A percentile compares a stretch with the other conserved stretches of the same genome.
Evolutionary conservation across 768 basidiomycete genomes (phyloP).

Genomic region (Trametes elegans): DNA sequence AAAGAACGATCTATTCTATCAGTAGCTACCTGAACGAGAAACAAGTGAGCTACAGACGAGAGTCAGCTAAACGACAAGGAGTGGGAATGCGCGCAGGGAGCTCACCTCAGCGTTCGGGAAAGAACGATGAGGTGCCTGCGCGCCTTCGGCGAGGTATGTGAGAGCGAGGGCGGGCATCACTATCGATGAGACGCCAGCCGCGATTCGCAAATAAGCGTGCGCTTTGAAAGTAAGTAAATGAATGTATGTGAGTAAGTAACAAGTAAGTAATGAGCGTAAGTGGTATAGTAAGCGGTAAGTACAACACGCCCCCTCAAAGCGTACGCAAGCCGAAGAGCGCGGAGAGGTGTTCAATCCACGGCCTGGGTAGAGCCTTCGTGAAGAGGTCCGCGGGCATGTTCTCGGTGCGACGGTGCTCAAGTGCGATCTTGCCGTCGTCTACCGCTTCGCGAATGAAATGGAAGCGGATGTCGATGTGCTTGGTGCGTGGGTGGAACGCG

Average conservation of each 20-base stretch:
- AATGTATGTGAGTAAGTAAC: not conserved
- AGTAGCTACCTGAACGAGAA: not conserved
- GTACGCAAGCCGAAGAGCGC: not conserved
- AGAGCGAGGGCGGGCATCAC: not conserved
- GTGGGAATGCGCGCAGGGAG: not conserved
- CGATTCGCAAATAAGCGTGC: no score
- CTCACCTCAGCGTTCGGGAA: not conserved
- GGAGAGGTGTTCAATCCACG: not conserved
- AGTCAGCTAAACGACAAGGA: not conserved
- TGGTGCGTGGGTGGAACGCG: conserved; percentile 30
- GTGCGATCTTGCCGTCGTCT: conserved; percentile 1
- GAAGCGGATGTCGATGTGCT: conserved; percentile 37
- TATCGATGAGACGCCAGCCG: not conserved
- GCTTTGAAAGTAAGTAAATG: not conserved
- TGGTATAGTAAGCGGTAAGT: not conserved
- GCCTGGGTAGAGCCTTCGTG: conserved; percentile 31
- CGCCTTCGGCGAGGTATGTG: not conserved
- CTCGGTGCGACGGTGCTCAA: conserved; percentile 8
- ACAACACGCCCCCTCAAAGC: conserved; percentile 19
- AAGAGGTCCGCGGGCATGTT: conserved; percentile 33
- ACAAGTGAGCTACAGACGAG: not conserved
- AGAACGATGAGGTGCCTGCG: not conserved
- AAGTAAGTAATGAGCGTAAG: not conserved
- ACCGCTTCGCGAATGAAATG: conserved; percentile 31
- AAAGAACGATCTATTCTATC: not conserved